A percentile compares a stretch with the other conserved stretches of the same genome.
phyloP scores from a whole-genome alignment of 345 rosid genomes.

The Populus davidiana region DNA sequence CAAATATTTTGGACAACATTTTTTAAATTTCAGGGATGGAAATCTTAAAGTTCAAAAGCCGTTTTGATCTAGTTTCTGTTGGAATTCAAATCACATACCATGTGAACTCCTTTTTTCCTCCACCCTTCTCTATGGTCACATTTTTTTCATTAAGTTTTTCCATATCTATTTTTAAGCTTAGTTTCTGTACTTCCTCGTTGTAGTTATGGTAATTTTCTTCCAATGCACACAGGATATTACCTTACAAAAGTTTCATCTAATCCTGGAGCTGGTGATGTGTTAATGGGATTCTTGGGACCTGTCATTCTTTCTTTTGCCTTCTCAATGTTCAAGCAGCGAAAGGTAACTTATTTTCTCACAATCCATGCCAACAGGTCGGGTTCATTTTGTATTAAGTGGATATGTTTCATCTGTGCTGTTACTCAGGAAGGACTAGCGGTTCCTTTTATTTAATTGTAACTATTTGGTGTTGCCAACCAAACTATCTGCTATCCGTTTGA shows the following conservation, averaged over 20 bases:
- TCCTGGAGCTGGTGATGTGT: conserved; percentile 94
- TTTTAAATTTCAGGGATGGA: background rate
- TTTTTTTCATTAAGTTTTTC: background rate
- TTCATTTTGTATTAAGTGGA: background rate
- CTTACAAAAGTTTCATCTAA: conserved; percentile 72
- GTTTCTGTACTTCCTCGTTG: too few relatives aligned
- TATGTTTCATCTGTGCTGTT: background rate
- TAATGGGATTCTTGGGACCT: conserved; percentile 94
- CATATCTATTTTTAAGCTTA: too few relatives aligned
- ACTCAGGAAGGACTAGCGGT: background rate
- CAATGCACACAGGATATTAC: conserved; percentile 56
- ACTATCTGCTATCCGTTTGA: too few relatives aligned
- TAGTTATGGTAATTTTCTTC: conserved; percentile 1
- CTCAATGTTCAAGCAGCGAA: conserved; percentile 95
- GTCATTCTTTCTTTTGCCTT: conserved; percentile 92
- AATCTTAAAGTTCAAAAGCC: background rate
- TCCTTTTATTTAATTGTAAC: background rate
- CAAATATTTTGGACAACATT: background rate
- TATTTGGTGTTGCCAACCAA: background rate
- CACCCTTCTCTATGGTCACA: background rate
- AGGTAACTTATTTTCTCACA: conserved; percentile 39
- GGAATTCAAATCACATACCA: background rate
- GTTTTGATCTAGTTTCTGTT: background rate
- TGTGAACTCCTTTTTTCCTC: background rate
- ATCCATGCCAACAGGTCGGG: background rate